Evolutionary conservation across 1,139 yeast genomes (phyloP).

Genomic region (Pichia inconspicua): DNA sequence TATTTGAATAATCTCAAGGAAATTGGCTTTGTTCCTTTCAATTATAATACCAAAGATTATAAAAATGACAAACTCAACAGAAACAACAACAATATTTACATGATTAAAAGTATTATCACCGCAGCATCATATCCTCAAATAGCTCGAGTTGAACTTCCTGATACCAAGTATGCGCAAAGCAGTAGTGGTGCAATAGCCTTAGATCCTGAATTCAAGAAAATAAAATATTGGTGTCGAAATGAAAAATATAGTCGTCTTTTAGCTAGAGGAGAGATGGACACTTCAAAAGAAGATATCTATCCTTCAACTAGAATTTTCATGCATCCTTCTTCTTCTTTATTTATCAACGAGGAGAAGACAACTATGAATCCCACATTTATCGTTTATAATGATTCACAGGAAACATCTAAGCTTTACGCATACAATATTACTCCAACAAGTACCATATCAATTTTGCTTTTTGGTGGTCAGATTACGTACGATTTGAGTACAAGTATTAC

Average conservation of each 20-base stretch:
- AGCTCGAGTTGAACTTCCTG: constrained; percentile 76
- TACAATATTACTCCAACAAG: constrained; percentile 75
- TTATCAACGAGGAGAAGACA: constrained; percentile 28
- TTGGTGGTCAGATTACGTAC: constrained; percentile 71
- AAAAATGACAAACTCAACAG: constrained; percentile 30
- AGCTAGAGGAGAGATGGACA: constrained; percentile 9
- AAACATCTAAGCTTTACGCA: constrained; percentile 61
- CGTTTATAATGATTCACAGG: constrained; percentile 47
- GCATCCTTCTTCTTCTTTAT: constrained; percentile 76
- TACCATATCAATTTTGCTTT: constrained; percentile 60
- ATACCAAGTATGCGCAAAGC: constrained; percentile 63
- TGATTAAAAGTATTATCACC: constrained; percentile 62
- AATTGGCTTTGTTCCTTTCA: constrained; percentile 61
- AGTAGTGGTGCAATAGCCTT: constrained; percentile 73
- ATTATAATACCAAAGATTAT: constrained; percentile 29
- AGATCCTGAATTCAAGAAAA: constrained; percentile 72
- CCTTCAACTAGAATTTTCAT: constrained; percentile 67
- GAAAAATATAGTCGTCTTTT: constrained; percentile 26
- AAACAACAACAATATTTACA: constrained; percentile 41
- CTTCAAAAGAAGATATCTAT: constrained; percentile 19
- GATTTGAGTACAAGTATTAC: constrained; percentile 42
- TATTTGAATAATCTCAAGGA: constrained; percentile 62
- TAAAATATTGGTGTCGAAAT: constrained; percentile 67
- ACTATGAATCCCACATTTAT: constrained; percentile 33
- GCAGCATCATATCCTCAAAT: constrained; percentile 80